These are phyloP conservation scores for Davidsoniella neocaledoniae DNA, from an alignment of 2,329 filamentous ascomycete genomes.

Conservation along the genomic window DNA sequence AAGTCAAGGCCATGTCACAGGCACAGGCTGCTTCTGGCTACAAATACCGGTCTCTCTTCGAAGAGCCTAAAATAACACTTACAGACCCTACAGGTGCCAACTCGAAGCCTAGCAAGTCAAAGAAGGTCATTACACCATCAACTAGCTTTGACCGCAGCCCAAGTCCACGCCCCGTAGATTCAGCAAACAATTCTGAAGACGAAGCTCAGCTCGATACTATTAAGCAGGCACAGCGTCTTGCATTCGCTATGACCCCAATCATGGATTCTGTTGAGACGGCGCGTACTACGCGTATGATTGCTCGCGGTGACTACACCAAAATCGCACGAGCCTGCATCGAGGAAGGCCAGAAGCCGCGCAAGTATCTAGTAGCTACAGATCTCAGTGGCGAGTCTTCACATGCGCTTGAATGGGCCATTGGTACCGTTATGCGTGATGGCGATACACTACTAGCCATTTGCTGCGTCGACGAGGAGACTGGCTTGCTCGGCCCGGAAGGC, in stretches of 20 bases:
- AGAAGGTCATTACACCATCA: constrained; percentile 54
- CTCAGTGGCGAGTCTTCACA: constrained; percentile 88
- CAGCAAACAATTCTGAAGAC: constrained; percentile 64
- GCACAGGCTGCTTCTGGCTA: constrained; percentile 24
- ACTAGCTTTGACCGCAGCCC: constrained; percentile 67
- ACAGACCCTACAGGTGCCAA: constrained; percentile 43
- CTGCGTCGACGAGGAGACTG: constrained; percentile 76
- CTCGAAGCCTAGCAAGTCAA: constrained; percentile 19
- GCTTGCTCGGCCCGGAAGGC: constrained; percentile 25
- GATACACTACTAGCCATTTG: constrained; percentile 89
- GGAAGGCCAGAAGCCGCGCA: constrained; percentile 61
- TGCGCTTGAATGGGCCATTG: constrained; percentile 93
- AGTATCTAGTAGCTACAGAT: constrained; percentile 92
- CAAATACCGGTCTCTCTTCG: constrained; percentile 46
- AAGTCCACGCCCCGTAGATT: constrained; percentile 24
- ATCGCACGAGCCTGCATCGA: constrained; percentile 65
- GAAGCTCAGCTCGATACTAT: constrained; percentile 75
- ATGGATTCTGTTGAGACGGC: constrained; percentile 59
- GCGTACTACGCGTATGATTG: constrained; percentile 74
- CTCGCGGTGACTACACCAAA: constrained; percentile 68
- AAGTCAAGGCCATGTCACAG: not conserved
- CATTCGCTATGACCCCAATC: constrained; percentile 64
- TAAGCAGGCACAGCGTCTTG: constrained; percentile 70
- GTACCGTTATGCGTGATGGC: constrained; percentile 82
- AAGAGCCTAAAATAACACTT: constrained; percentile 49